phyloP scores from a whole-genome alignment of 352 stramenopile genomes.

The Pythium brassicae region DNA sequence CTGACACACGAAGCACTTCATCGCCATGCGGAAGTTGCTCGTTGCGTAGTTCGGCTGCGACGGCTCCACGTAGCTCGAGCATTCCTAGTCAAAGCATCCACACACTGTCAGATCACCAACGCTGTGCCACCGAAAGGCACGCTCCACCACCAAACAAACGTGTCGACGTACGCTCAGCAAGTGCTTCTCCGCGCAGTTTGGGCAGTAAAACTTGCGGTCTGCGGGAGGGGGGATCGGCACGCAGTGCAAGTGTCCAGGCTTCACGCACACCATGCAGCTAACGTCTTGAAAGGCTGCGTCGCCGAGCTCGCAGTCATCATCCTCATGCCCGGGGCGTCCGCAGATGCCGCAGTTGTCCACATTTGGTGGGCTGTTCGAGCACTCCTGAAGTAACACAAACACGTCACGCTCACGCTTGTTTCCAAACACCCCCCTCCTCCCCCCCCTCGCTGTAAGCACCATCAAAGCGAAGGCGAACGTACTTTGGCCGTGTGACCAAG shows the following conservation, averaged over 20 bases:
- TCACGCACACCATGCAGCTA: constrained; percentile 74
- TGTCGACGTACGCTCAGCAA: constrained; percentile 21
- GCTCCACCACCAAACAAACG: background rate
- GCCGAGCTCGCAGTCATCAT: constrained; percentile 35
- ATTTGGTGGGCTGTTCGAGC: constrained; percentile 40
- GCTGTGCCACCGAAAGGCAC: too few species aligned
- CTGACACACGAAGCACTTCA: constrained; percentile 76
- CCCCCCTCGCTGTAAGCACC: too few species aligned
- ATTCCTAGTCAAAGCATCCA: constrained; percentile 15
- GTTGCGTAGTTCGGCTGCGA: constrained; percentile 37
- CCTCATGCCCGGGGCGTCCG: constrained; percentile 47
- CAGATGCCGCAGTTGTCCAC: constrained; percentile 46
- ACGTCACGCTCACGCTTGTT: background rate
- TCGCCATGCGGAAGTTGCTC: constrained; percentile 34
- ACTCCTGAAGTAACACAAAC: constrained; percentile 26
- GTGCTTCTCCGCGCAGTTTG: constrained; percentile 61
- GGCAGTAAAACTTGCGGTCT: constrained; percentile 67
- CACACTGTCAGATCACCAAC: background rate
- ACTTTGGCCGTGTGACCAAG: constrained; percentile 63
- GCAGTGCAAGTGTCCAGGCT: constrained; percentile 64
- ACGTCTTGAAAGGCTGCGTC: constrained; percentile 21
- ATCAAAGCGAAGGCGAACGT: background rate
- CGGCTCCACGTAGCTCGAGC: constrained; percentile 41
- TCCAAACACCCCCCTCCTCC: background rate
- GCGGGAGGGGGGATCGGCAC: constrained; percentile 57